These are phyloP conservation scores for Zygosaccharomyces bailii DNA, from an alignment of 805 yeast species.

Conservation along the genomic window DNA sequence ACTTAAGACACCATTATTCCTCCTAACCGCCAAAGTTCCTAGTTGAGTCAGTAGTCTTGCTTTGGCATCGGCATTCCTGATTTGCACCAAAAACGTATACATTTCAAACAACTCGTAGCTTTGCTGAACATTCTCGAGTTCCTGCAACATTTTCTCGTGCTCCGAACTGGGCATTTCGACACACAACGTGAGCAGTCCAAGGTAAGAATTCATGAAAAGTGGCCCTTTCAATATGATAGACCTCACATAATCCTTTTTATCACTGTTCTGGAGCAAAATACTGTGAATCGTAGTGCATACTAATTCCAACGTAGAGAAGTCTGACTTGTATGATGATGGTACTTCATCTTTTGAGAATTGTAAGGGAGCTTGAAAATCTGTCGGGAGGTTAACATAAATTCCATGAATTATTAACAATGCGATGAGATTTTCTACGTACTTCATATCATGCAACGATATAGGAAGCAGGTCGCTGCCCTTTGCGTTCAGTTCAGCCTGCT, in stretches of 20 bases:
- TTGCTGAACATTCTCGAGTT: slow-evolving; percentile 46
- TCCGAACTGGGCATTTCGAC: background rate
- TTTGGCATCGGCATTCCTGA: slow-evolving; percentile 47
- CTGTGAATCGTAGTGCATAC: slow-evolving; percentile 24
- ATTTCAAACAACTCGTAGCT: slow-evolving; percentile 64
- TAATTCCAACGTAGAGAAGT: slow-evolving; percentile 12
- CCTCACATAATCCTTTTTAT: slow-evolving; percentile 28
- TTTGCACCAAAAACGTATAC: slow-evolving; percentile 55
- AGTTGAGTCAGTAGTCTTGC: slow-evolving; percentile 47
- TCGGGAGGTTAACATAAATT: slow-evolving; percentile 58
- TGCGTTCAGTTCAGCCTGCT: slow-evolving; percentile 11
- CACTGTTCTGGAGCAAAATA: slow-evolving; percentile 21
- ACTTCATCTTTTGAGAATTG: slow-evolving; percentile 24
- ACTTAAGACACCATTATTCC: slow-evolving; percentile 69
- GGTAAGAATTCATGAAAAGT: slow-evolving; percentile 59
- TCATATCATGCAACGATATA: slow-evolving; percentile 83
- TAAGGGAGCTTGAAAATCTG: slow-evolving; percentile 57
- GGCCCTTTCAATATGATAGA: slow-evolving; percentile 57
- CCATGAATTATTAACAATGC: slow-evolving; percentile 68
- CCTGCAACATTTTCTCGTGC: slow-evolving; percentile 16
- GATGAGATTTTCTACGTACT: slow-evolving; percentile 60
- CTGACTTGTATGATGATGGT: slow-evolving; percentile 18
- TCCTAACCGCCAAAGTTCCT: slow-evolving; percentile 50
- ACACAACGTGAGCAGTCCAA: slow-evolving; percentile 36
- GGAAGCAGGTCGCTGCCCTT: slow-evolving; percentile 39